These are phyloP conservation scores for Sphaerulina vaccinii DNA, from an alignment of 2,329 filamentous ascomycete genomes.

Conservation along the genomic window DNA sequence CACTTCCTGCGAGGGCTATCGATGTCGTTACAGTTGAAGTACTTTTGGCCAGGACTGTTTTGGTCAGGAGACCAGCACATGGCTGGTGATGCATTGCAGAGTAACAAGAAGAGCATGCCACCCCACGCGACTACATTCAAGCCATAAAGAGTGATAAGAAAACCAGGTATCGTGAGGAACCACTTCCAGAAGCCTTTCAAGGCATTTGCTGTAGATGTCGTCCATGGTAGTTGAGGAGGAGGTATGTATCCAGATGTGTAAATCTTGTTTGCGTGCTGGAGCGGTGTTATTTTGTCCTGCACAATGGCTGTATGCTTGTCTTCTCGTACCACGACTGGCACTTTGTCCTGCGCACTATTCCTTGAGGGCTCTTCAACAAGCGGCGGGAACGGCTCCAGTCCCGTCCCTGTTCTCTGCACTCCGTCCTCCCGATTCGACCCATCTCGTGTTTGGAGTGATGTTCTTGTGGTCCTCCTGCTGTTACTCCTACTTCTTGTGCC, in stretches of 20 bases:
- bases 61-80: slow-evolving; percentile 62
- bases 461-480: slow-evolving; percentile 17
- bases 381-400: slow-evolving; percentile 22
- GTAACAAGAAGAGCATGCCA: slow-evolving; percentile 82
- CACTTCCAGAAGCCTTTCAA: slow-evolving; percentile 68
- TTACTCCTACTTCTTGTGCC: slow-evolving; percentile 21
- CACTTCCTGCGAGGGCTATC: slow-evolving; percentile 72
- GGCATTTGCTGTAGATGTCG: slow-evolving; percentile 32
- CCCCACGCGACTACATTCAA: slow-evolving; percentile 86
- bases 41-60: slow-evolving; percentile 17
- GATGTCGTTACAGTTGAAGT: slow-evolving; percentile 37
- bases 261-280: slow-evolving; percentile 13
- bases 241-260: slow-evolving; percentile 43
- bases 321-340: not conserved
- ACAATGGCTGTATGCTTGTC: not conserved
- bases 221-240: slow-evolving; percentile 32
- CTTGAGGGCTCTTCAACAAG: slow-evolving; percentile 25
- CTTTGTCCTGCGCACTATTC: slow-evolving; percentile 4
- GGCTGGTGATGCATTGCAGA: slow-evolving; percentile 70
- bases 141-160: slow-evolving; percentile 74
- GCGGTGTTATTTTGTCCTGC: slow-evolving; percentile 3
- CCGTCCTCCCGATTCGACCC: not conserved
- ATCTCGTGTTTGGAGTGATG: slow-evolving; percentile 17
- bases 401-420: not conserved
- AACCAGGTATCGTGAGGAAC: slow-evolving; percentile 71